Evolutionary conservation across 139 green algal genomes (phyloP).

Genomic region (Micractinium conductrix): DNA sequence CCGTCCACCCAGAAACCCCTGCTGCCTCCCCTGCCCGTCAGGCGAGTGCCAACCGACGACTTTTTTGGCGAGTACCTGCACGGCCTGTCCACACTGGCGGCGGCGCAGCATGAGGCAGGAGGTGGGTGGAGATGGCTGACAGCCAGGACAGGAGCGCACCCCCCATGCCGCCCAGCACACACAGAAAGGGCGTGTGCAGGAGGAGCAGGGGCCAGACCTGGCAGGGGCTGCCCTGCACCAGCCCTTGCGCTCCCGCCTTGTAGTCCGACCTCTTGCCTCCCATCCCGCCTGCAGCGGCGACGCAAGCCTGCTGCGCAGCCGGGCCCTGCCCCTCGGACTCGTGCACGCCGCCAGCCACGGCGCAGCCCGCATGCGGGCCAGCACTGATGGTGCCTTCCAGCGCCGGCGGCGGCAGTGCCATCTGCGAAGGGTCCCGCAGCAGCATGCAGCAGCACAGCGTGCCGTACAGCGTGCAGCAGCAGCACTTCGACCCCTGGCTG

Average conservation of each 20-base stretch:
- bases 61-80: slow-evolving; percentile 13
- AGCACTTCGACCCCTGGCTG: no score
- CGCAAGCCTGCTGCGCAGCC: background rate
- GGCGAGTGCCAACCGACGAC: slow-evolving; percentile 9
- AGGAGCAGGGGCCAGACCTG: no score
- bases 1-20: background rate
- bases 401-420: background rate
- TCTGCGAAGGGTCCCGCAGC: background rate
- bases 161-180: no score
- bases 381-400: background rate
- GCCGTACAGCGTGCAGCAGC: background rate
- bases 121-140: background rate
- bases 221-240: background rate
- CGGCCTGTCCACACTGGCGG: slow-evolving; percentile 2
- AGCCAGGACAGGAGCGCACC: background rate
- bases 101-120: background rate
- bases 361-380: no score
- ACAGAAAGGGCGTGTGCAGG: no score
- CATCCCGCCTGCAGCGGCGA: background rate
- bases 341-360: background rate
- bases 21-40: background rate
- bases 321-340: slow-evolving; percentile 5
- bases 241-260: background rate
- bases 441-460: background rate
- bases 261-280: background rate